Conservation (phyloP, 345 rosid genomes). For the Lepidium aucheri region DNA sequence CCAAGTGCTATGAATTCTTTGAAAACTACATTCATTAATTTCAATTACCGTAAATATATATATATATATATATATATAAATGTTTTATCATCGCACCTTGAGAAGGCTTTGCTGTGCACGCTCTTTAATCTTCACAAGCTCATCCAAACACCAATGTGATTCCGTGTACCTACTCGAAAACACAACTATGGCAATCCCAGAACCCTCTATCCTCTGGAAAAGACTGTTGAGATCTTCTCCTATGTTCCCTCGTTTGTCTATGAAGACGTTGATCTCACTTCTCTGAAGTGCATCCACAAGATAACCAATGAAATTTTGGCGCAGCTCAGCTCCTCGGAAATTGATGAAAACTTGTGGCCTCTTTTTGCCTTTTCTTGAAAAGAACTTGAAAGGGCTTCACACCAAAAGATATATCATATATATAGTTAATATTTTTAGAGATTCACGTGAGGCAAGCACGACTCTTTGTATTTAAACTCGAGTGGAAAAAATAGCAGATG, state of each 20-base stretch:
- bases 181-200: too few relatives aligned
- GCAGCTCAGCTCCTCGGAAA: slow-evolving; percentile 5
- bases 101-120: neutral
- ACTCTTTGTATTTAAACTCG: too few relatives aligned
- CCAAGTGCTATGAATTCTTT: too few relatives aligned
- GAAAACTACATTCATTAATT: too few relatives aligned
- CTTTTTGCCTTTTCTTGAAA: neutral
- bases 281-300: neutral
- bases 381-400: neutral
- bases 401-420: neutral
- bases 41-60: too few relatives aligned
- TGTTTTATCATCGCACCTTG: neutral
- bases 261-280: neutral
- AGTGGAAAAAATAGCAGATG: too few relatives aligned
- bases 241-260: neutral
- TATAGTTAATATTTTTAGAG: too few relatives aligned
- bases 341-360: slow-evolving; percentile 7
- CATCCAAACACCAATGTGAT: slow-evolving; percentile 6
- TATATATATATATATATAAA: neutral
- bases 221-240: neutral
- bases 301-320: neutral
- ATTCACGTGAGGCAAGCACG: too few relatives aligned
- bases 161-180: neutral
- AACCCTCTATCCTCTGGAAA: neutral
- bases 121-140: neutral